Base-by-base conservation (phyloP, 306 rosid genomes). In the Carpinus viminea region DNA sequence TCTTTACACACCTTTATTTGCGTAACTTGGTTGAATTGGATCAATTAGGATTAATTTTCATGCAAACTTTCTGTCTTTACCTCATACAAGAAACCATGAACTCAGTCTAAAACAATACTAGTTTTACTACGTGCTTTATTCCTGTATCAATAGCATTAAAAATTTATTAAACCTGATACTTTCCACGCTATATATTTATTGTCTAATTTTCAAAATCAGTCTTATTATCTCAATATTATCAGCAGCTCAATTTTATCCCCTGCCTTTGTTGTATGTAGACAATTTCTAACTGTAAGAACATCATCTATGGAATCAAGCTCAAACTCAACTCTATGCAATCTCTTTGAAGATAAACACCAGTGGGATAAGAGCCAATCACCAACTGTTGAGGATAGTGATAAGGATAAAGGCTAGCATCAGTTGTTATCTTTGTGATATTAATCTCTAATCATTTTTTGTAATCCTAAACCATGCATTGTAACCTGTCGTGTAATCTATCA, bases 1-100 rank as follows among this genome's bases (percentile, higher is more conserved):
- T 66, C 47, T 34, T 72, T 24, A 24, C 52, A 76, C 59, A 26
- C 20, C 15, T 1, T 7, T 41, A 31, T 18, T 28, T 31, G 1
- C 26, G 16, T 71, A 12, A 50, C 20, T 72, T 51, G 12, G 75
- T 41, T 62, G 66, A 61, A 13, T 47, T 12, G 41, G 20, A 48
- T 8, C 46, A 24, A 38, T 64, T 34, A 6, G 24, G 52, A 54
- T 57, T 73, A 59, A 47, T 36, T 78, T 79, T 65, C 34, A 53
- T 34, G 20, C 34, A 12, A 52, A 70, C 60, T 36, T 66, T 70
- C n/a, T n/a, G 48, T 52, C 41, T 65, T 75, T 60, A 4, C 47
- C 26, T 12, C 16, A 34, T 65, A 16, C 46, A 64, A 36, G 43
- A 74, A 76, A 50, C 62, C 8, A 15, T 7, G 8, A 38, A 60